Evolutionary conservation across 2,329 filamentous ascomycete genomes (phyloP).

Genomic region (Fusarium ambrosium): DNA sequence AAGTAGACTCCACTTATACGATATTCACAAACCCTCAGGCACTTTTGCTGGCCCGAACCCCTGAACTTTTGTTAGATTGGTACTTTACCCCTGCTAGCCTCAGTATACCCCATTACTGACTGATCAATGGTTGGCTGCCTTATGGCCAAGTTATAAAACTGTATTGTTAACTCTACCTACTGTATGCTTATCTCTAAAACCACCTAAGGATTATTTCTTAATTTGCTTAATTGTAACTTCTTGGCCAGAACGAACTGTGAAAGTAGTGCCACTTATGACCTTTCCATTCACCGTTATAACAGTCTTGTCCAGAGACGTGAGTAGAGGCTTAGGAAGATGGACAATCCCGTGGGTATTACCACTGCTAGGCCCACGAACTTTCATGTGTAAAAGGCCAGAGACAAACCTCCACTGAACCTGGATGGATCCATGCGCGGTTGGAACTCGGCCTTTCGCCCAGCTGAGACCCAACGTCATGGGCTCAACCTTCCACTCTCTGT

Average conservation of each 20-base stretch:
- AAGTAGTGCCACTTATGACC: neutral
- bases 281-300: neutral
- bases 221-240: neutral
- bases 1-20: too few relatives aligned
- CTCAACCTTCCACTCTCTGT: neutral
- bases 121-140: too few relatives aligned
- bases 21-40: too few relatives aligned
- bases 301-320: neutral
- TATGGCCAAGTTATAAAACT: too few relatives aligned
- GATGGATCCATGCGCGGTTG: neutral
- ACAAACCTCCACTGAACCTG: neutral
- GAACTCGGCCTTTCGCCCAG: neutral
- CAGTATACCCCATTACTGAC: too few relatives aligned
- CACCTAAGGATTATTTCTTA: neutral
- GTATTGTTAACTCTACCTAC: neutral
- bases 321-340: neutral
- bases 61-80: too few relatives aligned
- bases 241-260: neutral
- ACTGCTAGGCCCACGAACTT: neutral
- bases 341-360: neutral
- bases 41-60: too few relatives aligned
- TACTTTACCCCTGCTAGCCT: too few relatives aligned
- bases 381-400: neutral
- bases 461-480: neutral
- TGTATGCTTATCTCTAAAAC: neutral